phyloP scores from a whole-genome alignment of 768 basidiomycete genomes.

The Scleroderma bovista region DNA sequence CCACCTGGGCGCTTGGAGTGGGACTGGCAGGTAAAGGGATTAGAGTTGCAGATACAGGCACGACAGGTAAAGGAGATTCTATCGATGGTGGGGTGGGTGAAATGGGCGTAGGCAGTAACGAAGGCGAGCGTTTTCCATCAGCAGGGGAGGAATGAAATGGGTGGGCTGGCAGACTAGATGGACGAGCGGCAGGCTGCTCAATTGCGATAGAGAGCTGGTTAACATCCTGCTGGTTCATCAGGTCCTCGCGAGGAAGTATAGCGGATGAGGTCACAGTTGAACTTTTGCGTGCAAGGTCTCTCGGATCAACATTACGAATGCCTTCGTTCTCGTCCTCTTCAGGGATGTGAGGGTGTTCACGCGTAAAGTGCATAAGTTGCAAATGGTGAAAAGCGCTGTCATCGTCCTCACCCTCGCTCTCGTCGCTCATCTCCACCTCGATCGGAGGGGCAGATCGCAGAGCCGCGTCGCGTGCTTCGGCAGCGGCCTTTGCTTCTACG shows the following conservation, averaged over 20 bases:
- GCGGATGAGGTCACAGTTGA: slow-evolving; percentile 30
- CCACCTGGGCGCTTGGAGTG: slow-evolving; percentile 12
- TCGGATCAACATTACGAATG: slow-evolving; percentile 21
- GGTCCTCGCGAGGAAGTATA: slow-evolving; percentile 20
- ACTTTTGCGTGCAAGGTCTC: slow-evolving; percentile 14
- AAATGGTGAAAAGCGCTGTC: slow-evolving; percentile 36
- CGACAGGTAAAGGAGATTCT: slow-evolving; percentile 18
- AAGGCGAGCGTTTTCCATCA: slow-evolving; percentile 16
- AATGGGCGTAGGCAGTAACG: slow-evolving; percentile 19
- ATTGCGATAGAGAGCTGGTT: slow-evolving; percentile 12
- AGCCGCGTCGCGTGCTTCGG: slow-evolving; percentile 31
- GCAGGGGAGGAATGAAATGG: slow-evolving; percentile 16
- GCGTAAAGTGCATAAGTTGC: slow-evolving; percentile 32
- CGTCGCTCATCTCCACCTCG: slow-evolving; percentile 71
- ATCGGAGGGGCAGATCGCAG: slow-evolving; percentile 56
- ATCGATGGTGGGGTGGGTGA: slow-evolving; percentile 22
- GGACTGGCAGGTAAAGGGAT: slow-evolving; percentile 19
- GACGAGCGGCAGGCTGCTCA: slow-evolving; percentile 11
- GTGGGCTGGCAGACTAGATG: slow-evolving; percentile 11
- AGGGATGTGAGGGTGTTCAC: slow-evolving; percentile 55
- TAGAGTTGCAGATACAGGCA: slow-evolving; percentile 11
- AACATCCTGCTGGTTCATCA: slow-evolving; percentile 3
- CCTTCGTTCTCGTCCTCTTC: slow-evolving; percentile 66
- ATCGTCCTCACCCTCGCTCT: slow-evolving; percentile 66
- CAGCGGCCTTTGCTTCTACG: slow-evolving; percentile 36